Evolutionary conservation across 768 basidiomycete species (phyloP).

Genomic region (Tubosaeta sp.): DNA sequence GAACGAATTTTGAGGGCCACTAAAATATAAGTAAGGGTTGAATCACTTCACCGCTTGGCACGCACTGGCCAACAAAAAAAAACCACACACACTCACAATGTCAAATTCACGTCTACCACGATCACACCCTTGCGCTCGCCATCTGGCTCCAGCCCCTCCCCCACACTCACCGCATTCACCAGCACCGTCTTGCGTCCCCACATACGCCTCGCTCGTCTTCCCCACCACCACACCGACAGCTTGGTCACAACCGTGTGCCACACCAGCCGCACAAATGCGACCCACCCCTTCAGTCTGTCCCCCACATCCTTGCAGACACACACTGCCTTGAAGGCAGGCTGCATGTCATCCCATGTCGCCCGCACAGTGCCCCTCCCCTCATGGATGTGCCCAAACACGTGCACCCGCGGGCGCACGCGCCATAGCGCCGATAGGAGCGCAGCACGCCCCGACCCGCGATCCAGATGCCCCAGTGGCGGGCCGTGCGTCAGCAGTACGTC

Average conservation of each 20-base stretch:
- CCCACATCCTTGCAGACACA: conserved; percentile 12
- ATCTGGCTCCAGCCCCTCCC: conserved; percentile 23
- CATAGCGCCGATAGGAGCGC: conserved; percentile 32
- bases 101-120: conserved; percentile 21
- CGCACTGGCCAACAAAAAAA: neutral
- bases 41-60: too few relatives aligned
- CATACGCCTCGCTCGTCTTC: conserved; percentile 3
- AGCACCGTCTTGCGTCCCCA: conserved; percentile 22
- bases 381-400: conserved; percentile 44
- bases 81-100: neutral
- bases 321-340: conserved; percentile 29
- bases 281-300: conserved; percentile 9
- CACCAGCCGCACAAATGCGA: conserved; percentile 13
- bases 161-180: conserved; percentile 30
- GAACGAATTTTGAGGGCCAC: too few relatives aligned
- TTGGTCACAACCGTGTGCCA: conserved; percentile 10
- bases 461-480: conserved; percentile 35
- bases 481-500: conserved; percentile 45
- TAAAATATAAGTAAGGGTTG: too few relatives aligned
- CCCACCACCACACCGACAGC: conserved; percentile 6
- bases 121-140: conserved; percentile 24
- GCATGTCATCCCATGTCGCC: conserved; percentile 30
- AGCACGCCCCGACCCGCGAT: conserved; percentile 29
- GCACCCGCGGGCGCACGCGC: conserved; percentile 33
- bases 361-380: conserved; percentile 31